These are phyloP conservation scores for Solanum peruvianum DNA, from an alignment of 257 asterid genomes.

Conservation along the genomic window DNA sequence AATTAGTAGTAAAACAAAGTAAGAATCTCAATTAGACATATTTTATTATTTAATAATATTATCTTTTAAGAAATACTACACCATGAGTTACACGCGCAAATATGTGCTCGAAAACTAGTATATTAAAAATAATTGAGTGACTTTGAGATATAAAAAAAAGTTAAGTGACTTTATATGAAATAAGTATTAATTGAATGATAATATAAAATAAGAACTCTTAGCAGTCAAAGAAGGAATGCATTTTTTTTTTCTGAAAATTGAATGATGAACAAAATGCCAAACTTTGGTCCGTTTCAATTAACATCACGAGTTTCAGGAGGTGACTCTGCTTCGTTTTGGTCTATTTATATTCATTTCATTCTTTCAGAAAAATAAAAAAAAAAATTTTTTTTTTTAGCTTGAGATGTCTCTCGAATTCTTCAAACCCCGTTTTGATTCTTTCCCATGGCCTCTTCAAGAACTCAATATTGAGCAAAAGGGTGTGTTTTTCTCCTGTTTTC, in stretches of 20 bases:
- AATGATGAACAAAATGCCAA: background rate
- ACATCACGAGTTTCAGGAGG: background rate
- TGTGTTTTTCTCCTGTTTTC: conserved; percentile 4
- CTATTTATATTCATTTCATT: background rate
- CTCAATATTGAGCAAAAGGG: background rate
- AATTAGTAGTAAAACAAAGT: too few species aligned
- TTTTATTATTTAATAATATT: too few species aligned
- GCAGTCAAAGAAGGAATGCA: background rate
- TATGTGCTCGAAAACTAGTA: too few species aligned
- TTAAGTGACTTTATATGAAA: too few species aligned
- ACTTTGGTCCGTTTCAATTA: background rate
- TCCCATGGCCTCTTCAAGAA: background rate
- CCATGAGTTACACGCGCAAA: too few species aligned
- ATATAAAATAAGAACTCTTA: background rate
- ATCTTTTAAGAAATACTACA: too few species aligned
- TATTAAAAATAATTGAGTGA: too few species aligned
- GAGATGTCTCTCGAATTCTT: background rate
- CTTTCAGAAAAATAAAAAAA: background rate
- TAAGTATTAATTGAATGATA: too few species aligned
- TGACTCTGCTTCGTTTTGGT: too few species aligned
- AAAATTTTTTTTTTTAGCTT: too few species aligned
- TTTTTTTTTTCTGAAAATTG: background rate
- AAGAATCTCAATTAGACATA: too few species aligned
- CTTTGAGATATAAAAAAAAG: too few species aligned
- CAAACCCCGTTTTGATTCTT: background rate